phyloP scores from a whole-genome alignment of 2,329 filamentous ascomycete species.

The Aschersonia sp. region DNA sequence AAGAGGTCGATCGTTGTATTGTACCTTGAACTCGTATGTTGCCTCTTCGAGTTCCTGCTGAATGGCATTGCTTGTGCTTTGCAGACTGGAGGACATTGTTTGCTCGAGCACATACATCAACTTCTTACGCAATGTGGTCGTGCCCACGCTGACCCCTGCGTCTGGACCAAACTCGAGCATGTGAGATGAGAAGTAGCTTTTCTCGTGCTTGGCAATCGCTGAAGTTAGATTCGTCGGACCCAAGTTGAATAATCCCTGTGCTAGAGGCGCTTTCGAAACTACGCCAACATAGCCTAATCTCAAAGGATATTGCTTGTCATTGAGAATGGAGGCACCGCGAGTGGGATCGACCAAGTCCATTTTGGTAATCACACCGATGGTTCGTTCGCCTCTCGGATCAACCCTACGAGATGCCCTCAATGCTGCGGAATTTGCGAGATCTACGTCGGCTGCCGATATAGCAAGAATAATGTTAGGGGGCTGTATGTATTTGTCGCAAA shows the following conservation, averaged over 20 bases:
- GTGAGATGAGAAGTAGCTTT: conserved; percentile 73
- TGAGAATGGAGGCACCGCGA: conserved; percentile 64
- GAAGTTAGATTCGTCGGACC: conserved; percentile 65
- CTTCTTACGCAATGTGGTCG: conserved; percentile 78
- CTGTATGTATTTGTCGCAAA: conserved; percentile 98
- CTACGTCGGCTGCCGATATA: conserved; percentile 94
- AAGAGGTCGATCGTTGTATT: conserved; percentile 92
- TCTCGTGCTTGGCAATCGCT: conserved; percentile 78
- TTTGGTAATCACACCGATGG: conserved; percentile 97
- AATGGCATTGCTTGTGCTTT: conserved; percentile 82
- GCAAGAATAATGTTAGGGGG: conserved; percentile 91
- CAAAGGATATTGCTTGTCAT: conserved; percentile 83
- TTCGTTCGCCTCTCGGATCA: conserved; percentile 86
- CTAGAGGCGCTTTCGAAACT: conserved; percentile 63
- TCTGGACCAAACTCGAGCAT: conserved; percentile 64
- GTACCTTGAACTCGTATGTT: conserved; percentile 97
- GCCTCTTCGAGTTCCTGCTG: conserved; percentile 91
- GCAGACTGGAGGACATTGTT: conserved; percentile 87
- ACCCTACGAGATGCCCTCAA: conserved; percentile 79
- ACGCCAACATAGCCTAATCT: conserved; percentile 95
- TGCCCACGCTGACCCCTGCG: conserved; percentile 64
- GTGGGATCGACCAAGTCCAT: conserved; percentile 90
- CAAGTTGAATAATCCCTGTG: conserved; percentile 66
- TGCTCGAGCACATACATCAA: conserved; percentile 94
- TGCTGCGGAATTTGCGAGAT: conserved; percentile 90